Conservation (phyloP, 257 asterid genomes). For the Striga asiatica region DNA sequence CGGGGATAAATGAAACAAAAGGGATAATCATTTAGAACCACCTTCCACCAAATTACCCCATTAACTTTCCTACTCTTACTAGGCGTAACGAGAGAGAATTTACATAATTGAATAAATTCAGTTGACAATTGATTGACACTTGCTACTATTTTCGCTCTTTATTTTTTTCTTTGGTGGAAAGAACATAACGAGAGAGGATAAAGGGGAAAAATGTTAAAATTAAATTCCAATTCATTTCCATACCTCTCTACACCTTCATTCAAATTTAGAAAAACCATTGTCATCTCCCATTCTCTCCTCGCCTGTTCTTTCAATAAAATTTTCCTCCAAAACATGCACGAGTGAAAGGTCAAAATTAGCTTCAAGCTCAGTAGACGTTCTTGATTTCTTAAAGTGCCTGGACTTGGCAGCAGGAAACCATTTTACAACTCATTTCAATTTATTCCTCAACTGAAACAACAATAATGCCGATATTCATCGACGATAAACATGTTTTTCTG, state of each 20-base stretch:
- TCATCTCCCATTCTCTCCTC: slow-evolving; percentile 4
- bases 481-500: not conserved
- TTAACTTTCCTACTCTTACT: slow-evolving; percentile 6
- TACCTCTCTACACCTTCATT: slow-evolving; percentile 4
- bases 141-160: not conserved
- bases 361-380: not conserved
- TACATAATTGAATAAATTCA: too few species aligned
- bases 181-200: not conserved
- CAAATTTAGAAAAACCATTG: slow-evolving; percentile 3
- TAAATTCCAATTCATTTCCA: not conserved
- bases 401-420: not conserved
- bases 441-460: not conserved
- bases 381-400: not conserved
- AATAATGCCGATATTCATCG: not conserved
- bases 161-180: too few species aligned
- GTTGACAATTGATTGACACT: not conserved
- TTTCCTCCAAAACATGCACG: slow-evolving; percentile 4
- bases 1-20: not conserved
- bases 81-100: not conserved
- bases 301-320: not conserved
- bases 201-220: not conserved
- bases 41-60: not conserved
- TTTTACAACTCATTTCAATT: not conserved
- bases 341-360: not conserved
- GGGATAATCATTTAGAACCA: not conserved